Base-by-base conservation (phyloP, 2,329 filamentous ascomycete species). In the Talaromyces amestolkiae region DNA sequence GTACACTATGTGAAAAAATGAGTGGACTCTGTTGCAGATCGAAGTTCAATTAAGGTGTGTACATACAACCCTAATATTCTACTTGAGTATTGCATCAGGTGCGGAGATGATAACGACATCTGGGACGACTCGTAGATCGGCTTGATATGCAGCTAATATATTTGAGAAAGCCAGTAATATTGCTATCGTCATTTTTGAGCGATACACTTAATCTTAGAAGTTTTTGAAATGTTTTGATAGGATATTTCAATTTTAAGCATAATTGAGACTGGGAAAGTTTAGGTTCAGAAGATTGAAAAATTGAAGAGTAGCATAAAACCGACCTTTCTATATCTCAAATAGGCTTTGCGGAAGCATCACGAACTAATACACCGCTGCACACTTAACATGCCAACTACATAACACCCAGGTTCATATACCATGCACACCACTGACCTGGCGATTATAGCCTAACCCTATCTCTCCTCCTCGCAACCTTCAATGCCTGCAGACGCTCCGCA, bases 401-500 rank as follows among this genome's bases (percentile, higher is more conserved):
- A 53, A 35, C 11, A 39, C 11, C 13, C 27, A 5, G 15, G 37
- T 39, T 13, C 37, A 17, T 39, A 15, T 17, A 5, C 11, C 37
- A 5, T 2, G 1, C 10, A 39, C 13, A 39, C 4, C 13, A 39
- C 15, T 39, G 13, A 39, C 13, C 37, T 39, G 37, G 15, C 3
- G 47, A 11, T 41, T 37, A 65, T n/a, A 65, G 22, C 37, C 62
- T 65, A 31, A 43, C 9, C 27, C 64, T 45, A 43, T 65, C 58
- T 24, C 64, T 61, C 31, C 64, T 43, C 31, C 31, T 59, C 24
- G 49, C 58, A 27, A 39, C 9, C 24, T 65, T 65, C 49, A 62
- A 41, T 15, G 58, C 58, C 39, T 65, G 49, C 37, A 65, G 17
- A 35, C 64, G 37, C 33, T 31, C 43, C 1, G 77, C 67, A 69